phyloP scores from a whole-genome alignment of 2,329 filamentous ascomycete species.

The Coniochaeta sp. region DNA sequence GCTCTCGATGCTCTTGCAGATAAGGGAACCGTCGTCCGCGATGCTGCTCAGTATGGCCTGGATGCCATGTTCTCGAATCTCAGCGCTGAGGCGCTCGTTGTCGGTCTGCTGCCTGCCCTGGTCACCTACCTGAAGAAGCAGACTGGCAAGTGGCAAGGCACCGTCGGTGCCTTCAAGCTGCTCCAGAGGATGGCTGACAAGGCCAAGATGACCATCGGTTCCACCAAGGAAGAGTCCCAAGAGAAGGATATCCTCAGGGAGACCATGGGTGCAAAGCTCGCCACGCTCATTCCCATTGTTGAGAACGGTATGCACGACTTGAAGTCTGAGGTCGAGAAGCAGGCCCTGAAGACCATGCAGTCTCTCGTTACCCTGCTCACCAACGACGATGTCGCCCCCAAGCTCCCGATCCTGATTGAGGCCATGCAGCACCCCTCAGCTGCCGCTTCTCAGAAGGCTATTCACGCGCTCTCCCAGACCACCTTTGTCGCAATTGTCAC shows the following conservation, averaged over 20 bases:
- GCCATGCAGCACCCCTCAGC: constrained; percentile 92
- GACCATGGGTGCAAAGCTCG: constrained; percentile 81
- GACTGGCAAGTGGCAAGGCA: constrained; percentile 95
- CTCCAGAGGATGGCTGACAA: constrained; percentile 93
- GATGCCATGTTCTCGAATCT: constrained; percentile 80
- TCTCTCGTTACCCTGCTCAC: constrained; percentile 82
- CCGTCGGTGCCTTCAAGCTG: constrained; percentile 76
- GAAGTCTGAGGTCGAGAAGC: constrained; percentile 82
- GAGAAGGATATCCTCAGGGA: constrained; percentile 88
- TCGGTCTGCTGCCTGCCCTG: constrained; percentile 73
- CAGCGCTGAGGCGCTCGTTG: constrained; percentile 73
- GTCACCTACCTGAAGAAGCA: constrained; percentile 70
- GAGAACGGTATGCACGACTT: constrained; percentile 95
- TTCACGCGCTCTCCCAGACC: constrained; percentile 92
- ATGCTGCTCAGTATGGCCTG: constrained; percentile 89
- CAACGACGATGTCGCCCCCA: constrained; percentile 92
- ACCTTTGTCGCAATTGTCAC: constrained; percentile 98
- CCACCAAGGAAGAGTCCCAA: constrained; percentile 72
- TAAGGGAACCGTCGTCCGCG: constrained; percentile 81
- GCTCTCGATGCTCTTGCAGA: constrained; percentile 84
- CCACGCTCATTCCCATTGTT: constrained; percentile 81
- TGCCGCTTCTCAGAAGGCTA: constrained; percentile 86
- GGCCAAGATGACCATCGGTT: constrained; percentile 75
- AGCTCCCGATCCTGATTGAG: constrained; percentile 86
- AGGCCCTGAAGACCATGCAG: constrained; percentile 87